Conservation (phyloP, 768 basidiomycete species). For the Boletus vermiculosoides region DNA sequence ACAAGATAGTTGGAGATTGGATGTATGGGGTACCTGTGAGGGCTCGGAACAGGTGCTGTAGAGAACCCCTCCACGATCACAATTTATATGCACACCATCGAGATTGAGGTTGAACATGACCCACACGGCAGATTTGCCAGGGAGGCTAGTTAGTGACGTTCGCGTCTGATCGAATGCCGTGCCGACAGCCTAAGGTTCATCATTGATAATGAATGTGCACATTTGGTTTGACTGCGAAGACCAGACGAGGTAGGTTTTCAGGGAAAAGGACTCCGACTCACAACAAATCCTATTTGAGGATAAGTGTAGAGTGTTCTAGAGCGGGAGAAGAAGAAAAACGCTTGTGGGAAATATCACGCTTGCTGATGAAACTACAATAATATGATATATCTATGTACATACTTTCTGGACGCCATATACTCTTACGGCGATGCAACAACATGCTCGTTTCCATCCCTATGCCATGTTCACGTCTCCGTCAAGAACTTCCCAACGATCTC, state of each 20-base stretch:
- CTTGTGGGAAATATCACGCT: no score
- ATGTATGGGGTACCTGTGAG: background rate
- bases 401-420: background rate
- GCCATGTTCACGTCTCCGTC: background rate
- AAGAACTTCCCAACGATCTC: constrained; percentile 18
- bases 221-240: background rate
- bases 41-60: background rate
- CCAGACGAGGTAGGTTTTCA: no score
- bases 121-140: no score
- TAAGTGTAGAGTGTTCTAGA: background rate
- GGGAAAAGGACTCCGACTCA: background rate
- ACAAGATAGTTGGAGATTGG: background rate
- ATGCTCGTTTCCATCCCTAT: background rate
- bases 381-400: no score
- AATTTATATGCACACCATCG: background rate
- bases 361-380: no score
- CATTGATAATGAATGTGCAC: background rate
- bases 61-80: background rate
- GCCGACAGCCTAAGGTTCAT: background rate
- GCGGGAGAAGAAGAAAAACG: no score
- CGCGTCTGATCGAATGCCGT: background rate
- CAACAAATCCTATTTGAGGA: background rate
- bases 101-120: background rate
- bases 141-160: background rate
- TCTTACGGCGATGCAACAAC: background rate